Evolutionary conservation across 2,329 filamentous ascomycete species (phyloP), one percentile per base, ranked within the genome.

Genomic region (Neonectria faginata): DNA sequence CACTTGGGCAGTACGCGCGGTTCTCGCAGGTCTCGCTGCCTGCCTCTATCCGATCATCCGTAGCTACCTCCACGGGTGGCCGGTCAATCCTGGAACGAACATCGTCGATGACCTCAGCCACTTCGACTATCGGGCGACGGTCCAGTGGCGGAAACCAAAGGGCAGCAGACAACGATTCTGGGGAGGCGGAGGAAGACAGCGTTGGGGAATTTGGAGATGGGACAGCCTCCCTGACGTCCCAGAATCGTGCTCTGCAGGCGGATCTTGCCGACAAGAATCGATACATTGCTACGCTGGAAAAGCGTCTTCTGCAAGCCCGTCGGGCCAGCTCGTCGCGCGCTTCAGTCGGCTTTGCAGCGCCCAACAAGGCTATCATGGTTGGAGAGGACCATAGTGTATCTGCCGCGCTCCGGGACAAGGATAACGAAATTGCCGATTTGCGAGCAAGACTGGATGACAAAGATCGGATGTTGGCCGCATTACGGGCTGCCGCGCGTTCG

Each of bases 251-350:
- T n/a, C 82, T 99, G 52, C 96, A 97, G 78, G 89, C 94, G n/a
- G 96, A 99, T 77, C 86, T 99, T 51, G 88, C 88, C n/a, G 96
- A 99, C 80, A 97, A 97, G 82, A 98, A 96, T 73, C 91, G 96
- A 33, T 99, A 99, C 78, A 98, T 98, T 71, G 87, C 92, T 29
- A 98, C 96, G 0, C 81, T 99, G 12, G 96, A 99, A 81, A 97
- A 97, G 79, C 89, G 96, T 27, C 83, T 99, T 1, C 84, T 98
- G 36, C 96, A 99, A 75, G 96, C 96, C 41, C 87, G 96, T 44
- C 87, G 95, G 52, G 93, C 94, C 0, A 97, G 94, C 79, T 94
- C 97, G 59, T 95, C 93, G 8, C 89, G 95, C 18, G 89, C 95
- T 11, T 97, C 94, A 6, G 88, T 92, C 64, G 91, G 91, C 1